phyloP scores from a whole-genome alignment of 371 early-diverging fungal species.

The Parasitella parasitica region DNA sequence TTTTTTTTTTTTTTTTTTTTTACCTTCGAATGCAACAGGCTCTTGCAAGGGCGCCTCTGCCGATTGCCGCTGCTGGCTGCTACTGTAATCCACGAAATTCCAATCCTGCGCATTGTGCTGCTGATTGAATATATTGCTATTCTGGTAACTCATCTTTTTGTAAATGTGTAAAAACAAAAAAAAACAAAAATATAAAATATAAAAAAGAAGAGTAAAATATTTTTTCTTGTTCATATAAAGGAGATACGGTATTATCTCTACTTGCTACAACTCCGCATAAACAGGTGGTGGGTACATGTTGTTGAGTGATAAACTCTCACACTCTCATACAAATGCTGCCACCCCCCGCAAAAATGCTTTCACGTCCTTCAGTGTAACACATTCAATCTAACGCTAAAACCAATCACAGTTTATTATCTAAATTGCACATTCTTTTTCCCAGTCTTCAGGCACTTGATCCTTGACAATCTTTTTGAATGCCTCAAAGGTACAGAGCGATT shows the following conservation, averaged over 20 bases:
- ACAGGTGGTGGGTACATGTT: too few species aligned
- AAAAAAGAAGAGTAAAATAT: not conserved
- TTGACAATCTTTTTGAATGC: constrained; percentile 67
- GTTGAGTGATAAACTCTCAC: not conserved
- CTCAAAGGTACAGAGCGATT: constrained; percentile 68
- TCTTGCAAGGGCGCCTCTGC: constrained; percentile 35
- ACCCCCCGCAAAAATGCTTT: constrained; percentile 1
- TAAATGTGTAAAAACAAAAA: not conserved
- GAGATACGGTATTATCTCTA: too few species aligned
- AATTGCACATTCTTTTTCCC: constrained; percentile 47
- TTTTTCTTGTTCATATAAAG: too few species aligned
- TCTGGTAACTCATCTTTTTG: not conserved
- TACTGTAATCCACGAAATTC: constrained; percentile 7
- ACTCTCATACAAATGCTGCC: not conserved
- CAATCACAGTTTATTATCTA: constrained; percentile 5
- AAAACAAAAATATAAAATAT: not conserved
- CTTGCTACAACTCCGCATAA: not conserved
- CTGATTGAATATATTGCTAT: not conserved
- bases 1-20: not conserved
- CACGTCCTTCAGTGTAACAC: constrained; percentile 1
- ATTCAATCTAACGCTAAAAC: constrained; percentile 3
- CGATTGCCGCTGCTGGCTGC: constrained; percentile 1
- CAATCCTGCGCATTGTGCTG: not conserved
- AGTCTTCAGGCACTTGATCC: constrained; percentile 56
- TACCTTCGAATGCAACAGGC: constrained; percentile 54